phyloP scores from a whole-genome alignment of 495 filamentous ascomycete genomes.

The Tuber calosporum region DNA sequence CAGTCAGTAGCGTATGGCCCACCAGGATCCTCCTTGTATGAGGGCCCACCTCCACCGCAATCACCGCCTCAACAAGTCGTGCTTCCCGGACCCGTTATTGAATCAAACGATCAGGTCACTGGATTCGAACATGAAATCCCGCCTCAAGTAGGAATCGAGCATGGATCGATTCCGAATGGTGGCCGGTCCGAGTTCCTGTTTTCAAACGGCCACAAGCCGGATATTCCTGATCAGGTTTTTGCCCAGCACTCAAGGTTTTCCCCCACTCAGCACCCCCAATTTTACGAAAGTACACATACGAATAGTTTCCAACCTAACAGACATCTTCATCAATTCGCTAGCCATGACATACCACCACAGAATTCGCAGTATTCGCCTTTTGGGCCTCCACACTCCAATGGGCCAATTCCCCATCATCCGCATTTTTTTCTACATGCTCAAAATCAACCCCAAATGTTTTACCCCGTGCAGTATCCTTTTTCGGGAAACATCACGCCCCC shows the following conservation, averaged over 20 bases:
- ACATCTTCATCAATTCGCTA: slow-evolving; percentile 18
- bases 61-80: neutral
- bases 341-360: slow-evolving; percentile 18
- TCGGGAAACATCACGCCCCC: slow-evolving; percentile 34
- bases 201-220: neutral
- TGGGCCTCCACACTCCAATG: slow-evolving; percentile 18
- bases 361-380: slow-evolving; percentile 23
- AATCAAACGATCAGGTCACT: neutral
- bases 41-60: neutral
- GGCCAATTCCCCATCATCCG: slow-evolving; percentile 19
- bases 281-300: slow-evolving; percentile 28
- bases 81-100: neutral
- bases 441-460: slow-evolving; percentile 13
- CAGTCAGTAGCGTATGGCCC: neutral
- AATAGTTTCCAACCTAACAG: slow-evolving; percentile 26
- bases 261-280: slow-evolving; percentile 23
- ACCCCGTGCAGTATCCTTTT: slow-evolving; percentile 19
- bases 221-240: neutral
- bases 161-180: neutral
- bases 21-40: neutral
- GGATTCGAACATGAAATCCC: neutral
- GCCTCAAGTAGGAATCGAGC: neutral
- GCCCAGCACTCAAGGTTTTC: slow-evolving; percentile 28
- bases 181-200: neutral
- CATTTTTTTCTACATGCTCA: slow-evolving; percentile 20